Evolutionary conservation across 345 rosid species (phyloP).

Genomic region (Ceriops zippeliana): DNA sequence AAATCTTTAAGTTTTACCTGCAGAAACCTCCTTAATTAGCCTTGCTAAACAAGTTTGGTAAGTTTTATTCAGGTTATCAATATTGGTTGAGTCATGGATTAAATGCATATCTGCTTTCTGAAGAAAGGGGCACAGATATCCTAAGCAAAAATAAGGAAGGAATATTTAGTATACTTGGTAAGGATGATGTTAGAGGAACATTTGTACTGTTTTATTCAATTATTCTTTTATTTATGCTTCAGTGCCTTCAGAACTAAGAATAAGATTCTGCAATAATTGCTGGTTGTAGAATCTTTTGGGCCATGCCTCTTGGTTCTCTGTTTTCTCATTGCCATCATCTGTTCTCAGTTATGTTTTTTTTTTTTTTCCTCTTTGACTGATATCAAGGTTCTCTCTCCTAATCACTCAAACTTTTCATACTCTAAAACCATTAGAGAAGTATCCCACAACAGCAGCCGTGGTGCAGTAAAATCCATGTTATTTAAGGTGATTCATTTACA

Average conservation of each 20-base stretch:
- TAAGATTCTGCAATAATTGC: too few relatives aligned
- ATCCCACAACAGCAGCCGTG: neutral
- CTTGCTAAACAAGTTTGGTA: slow-evolving; percentile 2
- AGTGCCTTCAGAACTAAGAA: neutral
- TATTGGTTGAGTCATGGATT: slow-evolving; percentile 61
- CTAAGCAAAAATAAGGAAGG: slow-evolving; percentile 90
- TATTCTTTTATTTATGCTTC: neutral
- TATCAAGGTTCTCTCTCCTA: neutral
- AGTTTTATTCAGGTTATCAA: slow-evolving; percentile 64
- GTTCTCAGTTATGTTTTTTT: neutral
- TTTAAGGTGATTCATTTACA: neutral
- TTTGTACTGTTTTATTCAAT: neutral
- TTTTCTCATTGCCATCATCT: too few relatives aligned
- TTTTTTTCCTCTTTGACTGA: neutral
- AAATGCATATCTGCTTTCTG: slow-evolving; percentile 64
- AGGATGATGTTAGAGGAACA: slow-evolving; percentile 18
- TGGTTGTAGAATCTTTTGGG: too few relatives aligned
- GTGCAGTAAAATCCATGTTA: neutral
- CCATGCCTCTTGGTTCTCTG: too few relatives aligned
- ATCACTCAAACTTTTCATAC: too few relatives aligned
- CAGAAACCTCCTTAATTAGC: slow-evolving; percentile 12
- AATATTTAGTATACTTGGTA: slow-evolving; percentile 72
- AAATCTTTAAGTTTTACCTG: slow-evolving; percentile 5
- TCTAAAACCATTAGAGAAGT: neutral
- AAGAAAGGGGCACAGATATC: slow-evolving; percentile 62